phyloP scores from a whole-genome alignment of 495 filamentous ascomycete species.

The Cenococcum geophilum region DNA sequence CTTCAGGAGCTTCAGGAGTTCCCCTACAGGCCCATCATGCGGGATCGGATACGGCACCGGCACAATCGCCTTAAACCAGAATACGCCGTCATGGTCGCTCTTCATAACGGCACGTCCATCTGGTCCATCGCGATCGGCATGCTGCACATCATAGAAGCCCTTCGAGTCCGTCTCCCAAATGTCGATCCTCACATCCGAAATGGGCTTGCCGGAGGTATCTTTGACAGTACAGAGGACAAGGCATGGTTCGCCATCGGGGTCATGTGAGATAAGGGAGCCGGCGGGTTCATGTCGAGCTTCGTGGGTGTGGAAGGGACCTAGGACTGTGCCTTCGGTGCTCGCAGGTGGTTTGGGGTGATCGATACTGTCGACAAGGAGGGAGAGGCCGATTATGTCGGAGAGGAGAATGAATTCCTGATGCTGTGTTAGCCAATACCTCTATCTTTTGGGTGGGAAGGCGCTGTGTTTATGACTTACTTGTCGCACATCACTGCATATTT shows the following conservation, averaged over 20 bases:
- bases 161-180: slow-evolving; percentile 91
- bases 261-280: slow-evolving; percentile 66
- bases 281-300: slow-evolving; percentile 62
- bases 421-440: not conserved
- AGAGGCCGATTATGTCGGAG: slow-evolving; percentile 84
- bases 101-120: slow-evolving; percentile 78
- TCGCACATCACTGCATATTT: slow-evolving; percentile 42
- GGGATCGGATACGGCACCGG: slow-evolving; percentile 89
- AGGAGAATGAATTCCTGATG: slow-evolving; percentile 86
- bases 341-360: slow-evolving; percentile 77
- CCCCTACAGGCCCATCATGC: slow-evolving; percentile 81
- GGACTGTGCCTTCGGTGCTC: slow-evolving; percentile 79
- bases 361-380: slow-evolving; percentile 82
- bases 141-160: slow-evolving; percentile 88
- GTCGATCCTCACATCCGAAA: slow-evolving; percentile 69
- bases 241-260: slow-evolving; percentile 62
- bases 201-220: slow-evolving; percentile 61
- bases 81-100: slow-evolving; percentile 61
- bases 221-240: slow-evolving; percentile 71
- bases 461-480: slow-evolving; percentile 25
- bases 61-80: slow-evolving; percentile 85
- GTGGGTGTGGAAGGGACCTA: slow-evolving; percentile 92
- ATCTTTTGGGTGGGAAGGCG: not conserved
- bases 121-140: slow-evolving; percentile 53
- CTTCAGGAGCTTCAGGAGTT: slow-evolving; percentile 61